phyloP scores from a whole-genome alignment of 2,329 filamentous ascomycete species.

The Cyphellophora europaea region DNA sequence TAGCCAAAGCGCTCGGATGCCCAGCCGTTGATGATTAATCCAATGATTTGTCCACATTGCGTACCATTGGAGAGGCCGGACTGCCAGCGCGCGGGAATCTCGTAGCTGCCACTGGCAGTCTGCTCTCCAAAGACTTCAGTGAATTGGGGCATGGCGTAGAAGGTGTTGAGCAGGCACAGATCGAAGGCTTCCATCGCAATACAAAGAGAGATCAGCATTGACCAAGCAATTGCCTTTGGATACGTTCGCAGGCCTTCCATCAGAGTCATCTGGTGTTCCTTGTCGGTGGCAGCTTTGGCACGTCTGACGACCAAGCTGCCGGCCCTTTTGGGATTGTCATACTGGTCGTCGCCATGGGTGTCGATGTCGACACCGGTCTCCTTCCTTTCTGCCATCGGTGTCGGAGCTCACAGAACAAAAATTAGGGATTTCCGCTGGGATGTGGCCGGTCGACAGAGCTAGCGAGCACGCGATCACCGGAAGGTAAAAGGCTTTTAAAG shows the following conservation, averaged over 20 bases:
- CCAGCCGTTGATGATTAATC: conserved; percentile 56
- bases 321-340: background rate
- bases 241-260: conserved; percentile 70
- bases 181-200: conserved; percentile 92
- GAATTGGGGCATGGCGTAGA: conserved; percentile 43
- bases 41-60: conserved; percentile 53
- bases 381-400: background rate
- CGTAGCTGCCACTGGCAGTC: conserved; percentile 26
- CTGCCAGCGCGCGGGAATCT: conserved; percentile 48
- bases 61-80: conserved; percentile 44
- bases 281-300: conserved; percentile 24
- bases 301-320: conserved; percentile 23
- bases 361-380: background rate
- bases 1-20: conserved; percentile 57
- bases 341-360: background rate
- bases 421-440: no score
- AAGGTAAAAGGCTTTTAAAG: no score
- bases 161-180: conserved; percentile 71
- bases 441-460: no score
- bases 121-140: conserved; percentile 34
- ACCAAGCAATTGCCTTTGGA: conserved; percentile 79
- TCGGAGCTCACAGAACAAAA: no score
- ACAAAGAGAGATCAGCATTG: conserved; percentile 72
- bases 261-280: conserved; percentile 18
- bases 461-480: no score